Base-by-base conservation (phyloP, 2,329 filamentous ascomycete species). In the Shiraia bambusicola region DNA sequence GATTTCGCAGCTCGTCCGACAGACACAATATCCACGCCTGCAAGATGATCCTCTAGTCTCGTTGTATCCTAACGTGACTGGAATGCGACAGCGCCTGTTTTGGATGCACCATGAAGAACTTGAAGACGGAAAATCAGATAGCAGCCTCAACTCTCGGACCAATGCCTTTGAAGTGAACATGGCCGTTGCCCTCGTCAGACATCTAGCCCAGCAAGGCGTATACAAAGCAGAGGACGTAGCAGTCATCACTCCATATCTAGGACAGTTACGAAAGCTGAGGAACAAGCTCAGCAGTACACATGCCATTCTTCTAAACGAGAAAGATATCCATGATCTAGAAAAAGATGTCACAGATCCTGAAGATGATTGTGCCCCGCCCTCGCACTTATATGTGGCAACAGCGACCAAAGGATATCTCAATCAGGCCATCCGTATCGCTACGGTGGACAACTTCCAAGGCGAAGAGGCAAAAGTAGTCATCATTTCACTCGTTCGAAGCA, bases 381-480 rank as follows among this genome's bases (percentile, higher is more conserved):
- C 45, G 3, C 3, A 28, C 12, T 28, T 53, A 8, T 40, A 32
- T 6, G 38, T 38, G 11, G 48, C 33, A 12, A 46, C 50, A 2
- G n/a, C 61, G 0, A 41, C 53, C n/a, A 59, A 53, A 43, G 61
- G 52, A 11, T 43, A 49, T 6, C 35, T 61, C 2, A 48, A 39
- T 11, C 52, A 63, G 3, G 12, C 56, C 5, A 30, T 63, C 2
- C 33, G 58, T 3, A 63, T 84, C 0, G 82, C 83, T 0, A 88
- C 83, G 0, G 77, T 88, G 0, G 84, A 88, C 60, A 90, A 89
- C 49, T 90, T 88, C 40, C 84, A 91, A 54, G 87, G 86, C 0
- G 86, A 91, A 56, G 86, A 91, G 55, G 82, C 81, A 2, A 83
- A 86, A 36, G 70, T 91, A 6, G 73, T 90, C 0, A 71, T 91